These are phyloP conservation scores for Globisporangium nodosum DNA, from an alignment of 352 stramenopile species.

Conservation along the genomic window DNA sequence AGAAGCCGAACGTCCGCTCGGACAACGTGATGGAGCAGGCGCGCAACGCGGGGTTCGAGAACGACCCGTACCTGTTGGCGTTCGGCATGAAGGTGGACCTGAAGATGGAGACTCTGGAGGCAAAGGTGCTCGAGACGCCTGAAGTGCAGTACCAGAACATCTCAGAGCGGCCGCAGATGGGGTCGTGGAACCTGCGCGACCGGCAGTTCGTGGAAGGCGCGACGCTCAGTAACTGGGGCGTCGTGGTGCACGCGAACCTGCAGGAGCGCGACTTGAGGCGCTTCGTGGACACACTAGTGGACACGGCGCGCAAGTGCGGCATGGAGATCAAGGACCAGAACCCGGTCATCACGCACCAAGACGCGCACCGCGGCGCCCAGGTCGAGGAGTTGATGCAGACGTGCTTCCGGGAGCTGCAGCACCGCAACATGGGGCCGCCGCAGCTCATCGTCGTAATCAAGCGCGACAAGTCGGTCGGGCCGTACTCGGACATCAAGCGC, in stretches of 20 bases:
- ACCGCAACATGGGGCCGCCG: conserved; percentile 21
- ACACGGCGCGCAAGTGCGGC: conserved; percentile 26
- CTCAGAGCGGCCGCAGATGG: conserved; percentile 49
- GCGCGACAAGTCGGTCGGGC: conserved; percentile 28
- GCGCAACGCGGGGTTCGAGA: conserved; percentile 58
- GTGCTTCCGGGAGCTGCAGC: conserved; percentile 42
- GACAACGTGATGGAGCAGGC: conserved; percentile 59
- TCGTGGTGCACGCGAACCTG: conserved; percentile 40
- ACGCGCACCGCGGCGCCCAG: conserved; percentile 26
- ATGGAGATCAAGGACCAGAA: conserved; percentile 34
- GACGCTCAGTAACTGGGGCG: conserved; percentile 46
- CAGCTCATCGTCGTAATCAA: conserved; percentile 66
- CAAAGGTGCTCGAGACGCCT: conserved; percentile 45
- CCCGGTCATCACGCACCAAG: conserved; percentile 34
- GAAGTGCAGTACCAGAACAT: conserved; percentile 62
- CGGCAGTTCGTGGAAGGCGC: conserved; percentile 60
- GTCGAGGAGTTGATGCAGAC: conserved; percentile 61
- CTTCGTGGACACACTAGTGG: conserved; percentile 38
- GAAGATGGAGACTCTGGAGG: conserved; percentile 39
- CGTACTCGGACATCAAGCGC: conserved; percentile 70
- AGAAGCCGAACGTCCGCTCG: conserved; percentile 38
- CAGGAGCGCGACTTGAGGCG: conserved; percentile 28
- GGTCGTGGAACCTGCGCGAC: conserved; percentile 74
- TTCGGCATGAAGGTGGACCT: conserved; percentile 63
- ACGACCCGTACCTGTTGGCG: conserved; percentile 50